phyloP scores from a whole-genome alignment of 768 basidiomycete genomes.

The Agrocybe chaxingu region DNA sequence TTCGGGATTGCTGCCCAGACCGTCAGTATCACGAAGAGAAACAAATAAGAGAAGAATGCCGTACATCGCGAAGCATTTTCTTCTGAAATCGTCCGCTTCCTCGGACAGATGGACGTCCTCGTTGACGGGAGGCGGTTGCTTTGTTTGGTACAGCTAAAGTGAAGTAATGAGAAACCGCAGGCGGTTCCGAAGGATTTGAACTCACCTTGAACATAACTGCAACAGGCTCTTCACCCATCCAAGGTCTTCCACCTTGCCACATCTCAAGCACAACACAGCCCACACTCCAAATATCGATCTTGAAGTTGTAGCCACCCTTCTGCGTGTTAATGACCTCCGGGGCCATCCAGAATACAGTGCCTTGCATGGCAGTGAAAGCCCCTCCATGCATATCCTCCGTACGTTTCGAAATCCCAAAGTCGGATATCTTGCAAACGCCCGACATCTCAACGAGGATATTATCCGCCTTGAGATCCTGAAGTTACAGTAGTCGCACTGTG shows the following conservation, averaged over 20 bases:
- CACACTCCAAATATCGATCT: slow-evolving; percentile 98
- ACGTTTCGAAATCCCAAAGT: slow-evolving; percentile 98
- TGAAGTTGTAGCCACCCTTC: slow-evolving; percentile 91
- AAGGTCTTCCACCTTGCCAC: slow-evolving; percentile 96
- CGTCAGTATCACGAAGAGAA: slow-evolving; percentile 8
- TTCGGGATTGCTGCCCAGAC: slow-evolving; percentile 63
- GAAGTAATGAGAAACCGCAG: neutral
- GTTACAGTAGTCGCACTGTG: neutral
- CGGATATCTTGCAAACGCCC: slow-evolving; percentile 95
- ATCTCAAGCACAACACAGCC: slow-evolving; percentile 99
- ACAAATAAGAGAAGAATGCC: slow-evolving; percentile 22
- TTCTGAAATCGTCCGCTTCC: slow-evolving; percentile 82
- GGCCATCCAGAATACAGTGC: slow-evolving; percentile 99
- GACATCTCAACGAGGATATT: slow-evolving; percentile 94
- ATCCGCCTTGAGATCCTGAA: slow-evolving; percentile 93
- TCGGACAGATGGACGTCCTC: slow-evolving; percentile 72
- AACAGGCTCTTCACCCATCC: slow-evolving; percentile 86
- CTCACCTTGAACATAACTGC: slow-evolving; percentile 93
- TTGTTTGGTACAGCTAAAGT: slow-evolving; percentile 75
- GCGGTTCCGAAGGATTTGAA: neutral
- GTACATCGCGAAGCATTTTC: slow-evolving; percentile 86
- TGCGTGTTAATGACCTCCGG: slow-evolving; percentile 89
- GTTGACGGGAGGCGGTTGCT: slow-evolving; percentile 87
- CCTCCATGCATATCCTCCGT: slow-evolving; percentile 82
- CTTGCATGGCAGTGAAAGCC: slow-evolving; percentile 93